Evolutionary conservation across 768 basidiomycete genomes (phyloP).

Genomic region (Pleurotus pulmonarius): DNA sequence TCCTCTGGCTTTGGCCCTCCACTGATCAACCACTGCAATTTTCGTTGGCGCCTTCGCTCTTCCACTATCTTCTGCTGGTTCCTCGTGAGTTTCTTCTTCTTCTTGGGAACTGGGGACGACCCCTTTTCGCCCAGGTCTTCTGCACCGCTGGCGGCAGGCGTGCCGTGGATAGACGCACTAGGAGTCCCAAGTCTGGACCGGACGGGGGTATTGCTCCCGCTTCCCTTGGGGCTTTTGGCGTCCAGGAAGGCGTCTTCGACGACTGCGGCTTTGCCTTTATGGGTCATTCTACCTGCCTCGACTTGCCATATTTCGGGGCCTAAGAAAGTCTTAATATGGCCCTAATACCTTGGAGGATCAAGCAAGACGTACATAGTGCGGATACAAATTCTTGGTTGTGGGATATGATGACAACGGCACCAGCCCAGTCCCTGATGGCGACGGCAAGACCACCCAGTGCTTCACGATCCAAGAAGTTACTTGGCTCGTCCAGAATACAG

Average conservation of each 20-base stretch:
- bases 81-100: conserved; percentile 90
- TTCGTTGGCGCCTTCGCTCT: conserved; percentile 76
- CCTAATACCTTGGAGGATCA: background rate
- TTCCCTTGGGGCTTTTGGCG: conserved; percentile 64
- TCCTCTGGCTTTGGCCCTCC: conserved; percentile 85
- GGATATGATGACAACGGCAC: conserved; percentile 94
- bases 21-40: conserved; percentile 77
- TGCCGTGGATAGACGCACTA: conserved; percentile 62
- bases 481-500: conserved; percentile 84
- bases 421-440: conserved; percentile 93
- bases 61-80: conserved; percentile 89
- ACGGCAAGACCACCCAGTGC: conserved; percentile 92
- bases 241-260: conserved; percentile 83
- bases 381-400: conserved; percentile 90
- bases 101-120: conserved; percentile 35
- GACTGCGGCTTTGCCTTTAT: conserved; percentile 83
- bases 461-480: conserved; percentile 97
- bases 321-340: conserved; percentile 11
- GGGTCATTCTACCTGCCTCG: conserved; percentile 78
- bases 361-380: conserved; percentile 62
- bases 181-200: conserved; percentile 71
- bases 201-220: conserved; percentile 66
- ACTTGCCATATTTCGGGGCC: conserved; percentile 96
- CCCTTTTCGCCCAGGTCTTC: conserved; percentile 40
- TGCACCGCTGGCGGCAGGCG: conserved; percentile 76